Conservation (phyloP, 2,329 filamentous ascomycete genomes). For the Aspergillus carbonarius region DNA sequence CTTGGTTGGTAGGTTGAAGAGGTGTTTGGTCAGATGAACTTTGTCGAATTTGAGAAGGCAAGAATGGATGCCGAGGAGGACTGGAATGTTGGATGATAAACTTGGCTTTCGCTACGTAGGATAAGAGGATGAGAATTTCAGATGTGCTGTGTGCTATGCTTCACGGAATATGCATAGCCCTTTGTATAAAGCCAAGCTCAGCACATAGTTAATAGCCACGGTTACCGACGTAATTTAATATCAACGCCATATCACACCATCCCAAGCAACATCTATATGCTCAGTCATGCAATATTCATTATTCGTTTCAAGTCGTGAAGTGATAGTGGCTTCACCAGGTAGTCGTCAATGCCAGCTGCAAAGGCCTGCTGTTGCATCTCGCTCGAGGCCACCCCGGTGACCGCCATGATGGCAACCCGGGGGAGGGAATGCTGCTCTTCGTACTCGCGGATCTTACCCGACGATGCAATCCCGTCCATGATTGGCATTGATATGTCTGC, state of each 20-base stretch:
- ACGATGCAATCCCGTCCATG: conserved; percentile 46
- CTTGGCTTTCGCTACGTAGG: too few relatives aligned
- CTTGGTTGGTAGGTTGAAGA: too few relatives aligned
- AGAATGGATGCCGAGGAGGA: too few relatives aligned
- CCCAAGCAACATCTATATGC: conserved; percentile 1
- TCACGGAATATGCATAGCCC: too few relatives aligned
- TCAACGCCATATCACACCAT: background rate
- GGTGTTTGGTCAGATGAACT: too few relatives aligned
- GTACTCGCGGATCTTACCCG: conserved; percentile 39
- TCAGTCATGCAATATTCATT: conserved; percentile 25
- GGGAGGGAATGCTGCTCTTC: conserved; percentile 28
- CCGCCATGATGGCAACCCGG: conserved; percentile 30
- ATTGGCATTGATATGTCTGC: conserved; percentile 48
- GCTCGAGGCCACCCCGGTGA: conserved; percentile 34
- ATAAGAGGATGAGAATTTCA: too few relatives aligned
- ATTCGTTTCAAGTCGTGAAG: conserved; percentile 32
- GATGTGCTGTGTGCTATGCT: too few relatives aligned
- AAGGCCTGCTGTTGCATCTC: conserved; percentile 32
- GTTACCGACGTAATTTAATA: too few relatives aligned
- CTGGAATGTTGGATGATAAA: too few relatives aligned
- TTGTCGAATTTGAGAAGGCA: too few relatives aligned
- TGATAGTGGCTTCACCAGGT: conserved; percentile 34
- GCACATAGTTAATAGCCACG: too few relatives aligned
- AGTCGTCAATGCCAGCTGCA: conserved; percentile 32
- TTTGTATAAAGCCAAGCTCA: too few relatives aligned